Evolutionary conservation across 192 early-diverging fungal genomes (phyloP).

Genomic region (Backusella circina): DNA sequence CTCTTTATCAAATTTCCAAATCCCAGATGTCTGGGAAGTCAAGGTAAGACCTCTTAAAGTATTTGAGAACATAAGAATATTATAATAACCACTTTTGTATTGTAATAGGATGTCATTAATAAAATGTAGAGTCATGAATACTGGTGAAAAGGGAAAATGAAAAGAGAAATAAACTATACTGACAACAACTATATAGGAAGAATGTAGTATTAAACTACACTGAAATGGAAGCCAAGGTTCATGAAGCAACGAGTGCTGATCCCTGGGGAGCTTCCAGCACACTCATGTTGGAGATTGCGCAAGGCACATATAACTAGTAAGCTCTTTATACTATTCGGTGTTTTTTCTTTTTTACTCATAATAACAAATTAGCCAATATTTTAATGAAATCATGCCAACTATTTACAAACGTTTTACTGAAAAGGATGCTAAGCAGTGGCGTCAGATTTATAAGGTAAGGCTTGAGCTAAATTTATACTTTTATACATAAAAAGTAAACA

Average conservation of each 20-base stretch:
- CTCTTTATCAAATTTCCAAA: constrained; percentile 16
- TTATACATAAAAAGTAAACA: not conserved
- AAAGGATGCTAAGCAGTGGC: constrained; percentile 80
- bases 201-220: constrained; percentile 91
- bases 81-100: not conserved
- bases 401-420: constrained; percentile 88
- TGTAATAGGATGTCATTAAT: constrained; percentile 37
- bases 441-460: constrained; percentile 90
- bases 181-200: constrained; percentile 39
- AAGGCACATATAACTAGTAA: constrained; percentile 82
- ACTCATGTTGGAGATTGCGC: constrained; percentile 92
- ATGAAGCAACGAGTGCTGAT: constrained; percentile 91
- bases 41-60: constrained; percentile 14
- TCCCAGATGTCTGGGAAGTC: constrained; percentile 41
- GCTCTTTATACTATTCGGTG: too few relatives aligned
- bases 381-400: constrained; percentile 94
- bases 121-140: constrained; percentile 27
- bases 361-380: constrained; percentile 62
- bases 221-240: constrained; percentile 90
- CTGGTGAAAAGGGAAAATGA: not conserved
- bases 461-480: not conserved
- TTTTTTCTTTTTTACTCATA: not conserved
- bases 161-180: not conserved
- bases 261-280: constrained; percentile 95
- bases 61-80: not conserved